Base-by-base conservation (phyloP, 805 yeast genomes). In the Myxozyma neglecta region DNA sequence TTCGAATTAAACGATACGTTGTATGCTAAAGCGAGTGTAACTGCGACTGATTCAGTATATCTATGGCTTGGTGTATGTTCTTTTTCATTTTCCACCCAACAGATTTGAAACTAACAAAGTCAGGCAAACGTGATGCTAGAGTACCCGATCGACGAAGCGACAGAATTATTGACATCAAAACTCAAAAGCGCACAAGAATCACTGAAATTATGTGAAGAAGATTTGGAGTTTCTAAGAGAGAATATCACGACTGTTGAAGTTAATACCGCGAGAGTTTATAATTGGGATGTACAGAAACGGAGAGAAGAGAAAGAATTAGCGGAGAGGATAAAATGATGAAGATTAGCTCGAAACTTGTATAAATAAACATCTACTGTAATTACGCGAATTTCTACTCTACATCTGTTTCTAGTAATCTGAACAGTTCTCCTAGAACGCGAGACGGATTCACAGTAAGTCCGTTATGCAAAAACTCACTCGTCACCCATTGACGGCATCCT, bases 171-270 rank as follows among this genome's bases (percentile, higher is more conserved):
- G 59, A 71, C 78, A 11, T 80, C 80, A 43, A 85, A 93, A 72
- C 80, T 92, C 63, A 73, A 74, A 13, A 82, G 83, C 39, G 91
- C 96, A 14, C 77, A 82, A 68, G 77, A 80, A 44, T 87, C 83
- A 66, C 80, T 85, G 68, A 72, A 76, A 29, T 78, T 80, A 48
- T 87, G 96, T 42, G 84, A 89, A 67, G 96, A 89, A 66, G 99
- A 90, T 72, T 81, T 89, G 63, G 96, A 89, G 70, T 91, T 85
- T 68, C 79, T 87, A 64, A 83, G 94, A 66, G 94, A 89, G 68
- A 91, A 91, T 70, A 92, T 93, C 65, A 94, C 99, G 14, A 93
- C 97, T 2, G 90, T 94, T 92, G 98, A 94, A 74, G 99, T 94
- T 55, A 94, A 94, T 72, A 90, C 96, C 16, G 97, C 99, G 0